Base-by-base conservation (phyloP, 202 grass and related monocot genomes). In the Panicum virgatum region DNA sequence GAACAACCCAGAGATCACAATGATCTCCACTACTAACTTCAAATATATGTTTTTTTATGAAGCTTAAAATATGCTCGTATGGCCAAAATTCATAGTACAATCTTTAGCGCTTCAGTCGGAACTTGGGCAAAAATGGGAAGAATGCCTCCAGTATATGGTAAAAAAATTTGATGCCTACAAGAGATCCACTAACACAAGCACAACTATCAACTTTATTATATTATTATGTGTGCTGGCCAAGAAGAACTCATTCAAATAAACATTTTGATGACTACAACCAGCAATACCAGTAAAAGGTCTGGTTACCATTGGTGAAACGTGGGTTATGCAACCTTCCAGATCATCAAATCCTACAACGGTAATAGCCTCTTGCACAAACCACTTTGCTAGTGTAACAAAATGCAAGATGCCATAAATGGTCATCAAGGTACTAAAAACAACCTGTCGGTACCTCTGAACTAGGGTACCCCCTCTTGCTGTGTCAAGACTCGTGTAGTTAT, bases 1-100 rank as follows among this genome's bases (percentile, higher is more conserved):
- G 66, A 73, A 69, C 60, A 72, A 18, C 36, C 32, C 16, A 42
- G 72, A 89, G 83, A 76, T 69, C 77, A 4, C 14, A 68, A 71
- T 0, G 62, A 84, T 68, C 75, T 62, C 64, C 27, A 75, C 74
- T 45, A 76, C 81, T 84, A 87, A 87, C 84, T 89, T 94, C 92
- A 48, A 94, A 72, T 66, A 53, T 20, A 57, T 25, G 12, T 6
- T 43, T 23, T 44, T 64, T 0, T 11, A 14, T 26, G 3, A 37
- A 66, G 27, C 16, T 75, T 54, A 53, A 53, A 82, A 83, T 14
- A 82, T 26, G 29, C 25, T 14, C 15, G 14, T 1, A 13, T 39
- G 69, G 43, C 43, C 22, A 47, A 39, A 72, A 5, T 42, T 32
- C 13, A 25, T 19, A n/a, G 54, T 20, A 79, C 10, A 4, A 84